Conservation (phyloP, 352 stramenopile genomes). For the Globisporangium mamillatum region DNA sequence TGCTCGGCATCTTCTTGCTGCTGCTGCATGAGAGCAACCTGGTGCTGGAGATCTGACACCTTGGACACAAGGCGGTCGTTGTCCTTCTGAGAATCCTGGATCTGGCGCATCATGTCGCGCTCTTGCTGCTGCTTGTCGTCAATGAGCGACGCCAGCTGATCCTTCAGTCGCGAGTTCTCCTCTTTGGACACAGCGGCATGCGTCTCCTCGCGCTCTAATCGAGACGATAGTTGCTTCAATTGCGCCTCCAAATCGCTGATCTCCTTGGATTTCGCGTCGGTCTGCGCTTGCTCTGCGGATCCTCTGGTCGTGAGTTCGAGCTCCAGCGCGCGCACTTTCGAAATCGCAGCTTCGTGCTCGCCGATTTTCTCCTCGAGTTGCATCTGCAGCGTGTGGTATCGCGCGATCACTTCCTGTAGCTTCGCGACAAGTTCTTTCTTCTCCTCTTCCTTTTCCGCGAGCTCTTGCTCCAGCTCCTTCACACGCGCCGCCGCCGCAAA, state of each 20-base stretch:
- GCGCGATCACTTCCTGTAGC: constrained; percentile 44
- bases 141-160: constrained; percentile 40
- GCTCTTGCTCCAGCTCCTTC: constrained; percentile 30
- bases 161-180: constrained; percentile 48
- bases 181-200: constrained; percentile 49
- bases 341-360: constrained; percentile 41
- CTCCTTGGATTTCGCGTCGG: constrained; percentile 16
- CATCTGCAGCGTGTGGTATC: constrained; percentile 49
- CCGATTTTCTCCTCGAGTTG: constrained; percentile 48
- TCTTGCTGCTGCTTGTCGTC: constrained; percentile 57
- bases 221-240: constrained; percentile 24
- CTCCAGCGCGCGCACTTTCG: constrained; percentile 56
- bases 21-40: constrained; percentile 38
- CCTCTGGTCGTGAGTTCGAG: constrained; percentile 40
- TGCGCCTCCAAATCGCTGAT: constrained; percentile 31
- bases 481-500: constrained; percentile 26
- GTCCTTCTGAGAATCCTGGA: constrained; percentile 18
- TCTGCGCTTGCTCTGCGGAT: constrained; percentile 5
- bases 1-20: constrained; percentile 60
- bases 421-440: constrained; percentile 46
- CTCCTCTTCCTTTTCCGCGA: constrained; percentile 42
- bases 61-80: constrained; percentile 29
- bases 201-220: constrained; percentile 42
- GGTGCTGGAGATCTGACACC: constrained; percentile 42
- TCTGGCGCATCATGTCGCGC: constrained; percentile 27